Base-by-base conservation (phyloP, 768 basidiomycete species). In the Chalciporus chontae region DNA sequence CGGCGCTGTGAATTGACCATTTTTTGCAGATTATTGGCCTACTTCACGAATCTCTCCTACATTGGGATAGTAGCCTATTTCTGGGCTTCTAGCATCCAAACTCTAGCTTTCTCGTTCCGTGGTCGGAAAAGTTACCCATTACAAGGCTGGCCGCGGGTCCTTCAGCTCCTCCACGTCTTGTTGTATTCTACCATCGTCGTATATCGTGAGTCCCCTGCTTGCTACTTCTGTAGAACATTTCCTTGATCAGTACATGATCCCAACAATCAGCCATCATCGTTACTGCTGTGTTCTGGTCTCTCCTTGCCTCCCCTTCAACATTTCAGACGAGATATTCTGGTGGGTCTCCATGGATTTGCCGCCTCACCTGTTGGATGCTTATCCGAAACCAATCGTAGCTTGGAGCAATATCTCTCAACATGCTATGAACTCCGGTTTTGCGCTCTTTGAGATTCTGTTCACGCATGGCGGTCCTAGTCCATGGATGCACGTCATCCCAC, bases 371-470 rank as follows among this genome's bases (percentile, higher is more conserved):
- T 17, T 11, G 7, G 18, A 8, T 41, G 36, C 44, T 60, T 23
- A 45, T 18, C 36, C 24, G 18, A 13, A 18, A 14, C 3, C 29
- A 4, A 8, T n/a, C n/a, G 0, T 42, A 84, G 83, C 75, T 0
- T 87, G 80, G 78, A 58, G 62, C 8, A 82, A 81, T 61, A 69
- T 84, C 44, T 82, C 84, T 7, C 62, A 78, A 5, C 86, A 90
- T 57, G 73, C 72, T 0, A 60, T 88, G 50, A 90, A 90, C 62
- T 65, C 74, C 8, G 65, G 58, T 3, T 80, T 83, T 57, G 77
- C 75, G 0, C 62, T 85, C 1, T 72, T 80, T 55, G 87, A 89
- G 59, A 70, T 85, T 15, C 17, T 78, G 8, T 61, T 80, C 26
- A 80, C 85, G 1, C 76, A 83, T 56, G 65, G 65, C 10, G 74